Evolutionary conservation across 176 grass and related monocot species (phyloP).

Genomic region (Cenchrus fungigraminus): DNA sequence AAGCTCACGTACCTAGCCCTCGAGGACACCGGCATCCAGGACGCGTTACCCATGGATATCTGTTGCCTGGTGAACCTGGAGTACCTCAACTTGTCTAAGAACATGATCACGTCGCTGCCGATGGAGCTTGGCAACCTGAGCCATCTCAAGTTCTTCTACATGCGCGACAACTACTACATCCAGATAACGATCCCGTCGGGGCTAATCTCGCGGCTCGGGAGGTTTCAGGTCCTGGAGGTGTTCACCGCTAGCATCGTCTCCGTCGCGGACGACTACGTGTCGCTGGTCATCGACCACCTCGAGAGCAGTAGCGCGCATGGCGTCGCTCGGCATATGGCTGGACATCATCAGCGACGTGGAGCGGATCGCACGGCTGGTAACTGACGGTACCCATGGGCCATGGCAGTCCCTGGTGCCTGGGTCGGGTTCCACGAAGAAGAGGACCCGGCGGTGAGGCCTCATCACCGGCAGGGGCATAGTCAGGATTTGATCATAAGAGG

Average conservation of each 20-base stretch:
- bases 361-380: conserved; percentile 48
- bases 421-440: too few species aligned
- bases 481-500: too few species aligned
- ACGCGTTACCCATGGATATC: conserved; percentile 51
- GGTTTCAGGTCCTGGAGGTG: conserved; percentile 50
- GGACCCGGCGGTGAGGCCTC: too few species aligned
- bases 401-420: too few species aligned
- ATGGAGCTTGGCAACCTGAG: conserved; percentile 53
- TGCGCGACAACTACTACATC: conserved; percentile 58
- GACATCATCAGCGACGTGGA: conserved; percentile 45
- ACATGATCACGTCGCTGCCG: conserved; percentile 47
- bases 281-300: conserved; percentile 54
- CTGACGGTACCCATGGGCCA: too few species aligned
- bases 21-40: conserved; percentile 39
- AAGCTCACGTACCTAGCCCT: conserved; percentile 71
- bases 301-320: conserved; percentile 35
- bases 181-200: conserved; percentile 54
- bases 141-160: conserved; percentile 58
- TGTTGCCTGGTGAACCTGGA: conserved; percentile 51
- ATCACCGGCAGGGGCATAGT: too few species aligned
- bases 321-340: conserved; percentile 47
- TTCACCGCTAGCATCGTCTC: conserved; percentile 61
- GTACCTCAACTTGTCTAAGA: conserved; percentile 65
- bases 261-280: conserved; percentile 48
- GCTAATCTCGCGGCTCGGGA: conserved; percentile 48